Conservation (phyloP, 2,329 filamentous ascomycete genomes). For the Ophiostoma pallidulum region DNA sequence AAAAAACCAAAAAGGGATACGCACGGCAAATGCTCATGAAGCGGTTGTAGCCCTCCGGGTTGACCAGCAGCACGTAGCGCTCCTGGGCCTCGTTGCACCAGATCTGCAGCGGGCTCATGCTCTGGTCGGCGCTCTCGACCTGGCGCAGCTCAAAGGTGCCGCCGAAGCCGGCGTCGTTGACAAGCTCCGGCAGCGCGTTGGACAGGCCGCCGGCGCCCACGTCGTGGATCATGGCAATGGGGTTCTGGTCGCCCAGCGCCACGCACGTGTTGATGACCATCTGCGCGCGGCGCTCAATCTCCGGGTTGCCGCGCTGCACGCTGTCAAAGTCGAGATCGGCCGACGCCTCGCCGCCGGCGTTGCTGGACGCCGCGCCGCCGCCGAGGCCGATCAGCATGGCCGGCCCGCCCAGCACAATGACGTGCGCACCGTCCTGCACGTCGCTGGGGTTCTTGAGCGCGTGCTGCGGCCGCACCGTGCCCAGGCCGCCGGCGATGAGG, state of each 20-base stretch:
- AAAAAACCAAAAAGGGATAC: constrained; percentile 17
- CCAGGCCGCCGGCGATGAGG: constrained; percentile 94
- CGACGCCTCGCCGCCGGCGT: constrained; percentile 76
- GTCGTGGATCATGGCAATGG: constrained; percentile 95
- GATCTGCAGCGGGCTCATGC: constrained; percentile 93
- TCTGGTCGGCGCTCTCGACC: constrained; percentile 77
- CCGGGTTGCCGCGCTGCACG: constrained; percentile 92
- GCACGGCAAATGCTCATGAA: constrained; percentile 56
- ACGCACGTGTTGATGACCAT: constrained; percentile 97
- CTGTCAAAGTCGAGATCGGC: constrained; percentile 94
- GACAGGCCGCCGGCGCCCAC: constrained; percentile 80
- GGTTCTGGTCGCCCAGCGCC: constrained; percentile 72
- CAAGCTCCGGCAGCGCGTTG: constrained; percentile 75
- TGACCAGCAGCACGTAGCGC: constrained; percentile 85
- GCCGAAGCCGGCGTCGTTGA: constrained; percentile 84
- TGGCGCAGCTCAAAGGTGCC: constrained; percentile 92
- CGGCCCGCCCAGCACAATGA: constrained; percentile 88
- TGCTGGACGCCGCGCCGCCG: constrained; percentile 88
- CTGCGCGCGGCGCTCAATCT: constrained; percentile 90
- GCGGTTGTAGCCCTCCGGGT: constrained; percentile 67
- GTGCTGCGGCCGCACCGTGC: constrained; percentile 82
- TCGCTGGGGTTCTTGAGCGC: constrained; percentile 73
- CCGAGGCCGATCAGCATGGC: constrained; percentile 97
- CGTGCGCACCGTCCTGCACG: constrained; percentile 78
- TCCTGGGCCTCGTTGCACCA: constrained; percentile 98